Conservation (phyloP, 768 basidiomycete species). For the Boletus tylopilopsis region DNA sequence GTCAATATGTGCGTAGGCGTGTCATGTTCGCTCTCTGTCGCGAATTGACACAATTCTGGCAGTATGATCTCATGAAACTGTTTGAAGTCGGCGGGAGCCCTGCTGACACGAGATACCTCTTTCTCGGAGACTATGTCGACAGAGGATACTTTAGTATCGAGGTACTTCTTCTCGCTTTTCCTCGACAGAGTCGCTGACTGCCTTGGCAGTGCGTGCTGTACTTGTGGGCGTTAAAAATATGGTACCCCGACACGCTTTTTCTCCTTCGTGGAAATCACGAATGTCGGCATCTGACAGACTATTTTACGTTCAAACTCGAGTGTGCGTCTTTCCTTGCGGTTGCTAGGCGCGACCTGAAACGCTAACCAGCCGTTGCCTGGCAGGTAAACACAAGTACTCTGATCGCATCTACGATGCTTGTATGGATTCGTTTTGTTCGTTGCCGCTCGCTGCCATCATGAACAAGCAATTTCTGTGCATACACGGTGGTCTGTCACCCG, state of each 20-base stretch:
- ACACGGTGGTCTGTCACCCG: conserved; percentile 94
- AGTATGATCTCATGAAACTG: conserved; percentile 95
- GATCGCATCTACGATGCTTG: conserved; percentile 95
- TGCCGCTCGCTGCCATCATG: conserved; percentile 96
- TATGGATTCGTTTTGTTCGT: conserved; percentile 95
- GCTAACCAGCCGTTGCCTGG: neutral
- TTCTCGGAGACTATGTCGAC: conserved; percentile 92
- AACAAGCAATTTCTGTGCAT: conserved; percentile 99
- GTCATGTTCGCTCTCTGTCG: conserved; percentile 4
- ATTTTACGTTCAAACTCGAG: conserved; percentile 99
- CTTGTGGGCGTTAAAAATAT: conserved; percentile 97
- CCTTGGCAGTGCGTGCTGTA: conserved; percentile 84
- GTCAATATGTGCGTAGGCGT: conserved; percentile 82
- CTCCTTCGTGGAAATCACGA: conserved; percentile 98
- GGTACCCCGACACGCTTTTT: conserved; percentile 97
- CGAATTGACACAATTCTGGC: conserved; percentile 15
- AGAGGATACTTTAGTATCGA: conserved; percentile 93
- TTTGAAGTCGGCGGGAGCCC: conserved; percentile 94
- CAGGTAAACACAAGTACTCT: conserved; percentile 99
- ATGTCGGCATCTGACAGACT: conserved; percentile 97
- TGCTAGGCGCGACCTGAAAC: neutral
- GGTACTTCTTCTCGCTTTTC: conserved; percentile 38
- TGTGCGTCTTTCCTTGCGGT: conserved; percentile 49
- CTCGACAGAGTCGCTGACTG: neutral
- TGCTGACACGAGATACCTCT: conserved; percentile 90